These are phyloP conservation scores for Paecilomyces dactylethromorphus DNA, from an alignment of 2,329 filamentous ascomycete genomes.

Conservation along the genomic window DNA sequence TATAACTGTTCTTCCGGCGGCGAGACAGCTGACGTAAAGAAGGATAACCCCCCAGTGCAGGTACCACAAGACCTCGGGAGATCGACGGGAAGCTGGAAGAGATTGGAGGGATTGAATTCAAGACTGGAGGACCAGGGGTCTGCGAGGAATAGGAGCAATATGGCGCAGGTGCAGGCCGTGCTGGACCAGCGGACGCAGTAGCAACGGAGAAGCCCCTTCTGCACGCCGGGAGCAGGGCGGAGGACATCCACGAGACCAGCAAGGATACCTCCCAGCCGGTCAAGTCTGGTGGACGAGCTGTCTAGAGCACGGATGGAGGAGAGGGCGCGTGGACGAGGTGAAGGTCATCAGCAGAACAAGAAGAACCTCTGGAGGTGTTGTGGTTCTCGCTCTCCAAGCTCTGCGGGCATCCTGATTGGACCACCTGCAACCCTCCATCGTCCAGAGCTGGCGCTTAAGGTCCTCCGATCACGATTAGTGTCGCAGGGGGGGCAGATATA, in stretches of 20 bases:
- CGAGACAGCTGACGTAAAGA: background rate
- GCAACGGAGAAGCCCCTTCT: slow-evolving; percentile 23
- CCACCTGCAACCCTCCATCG: background rate
- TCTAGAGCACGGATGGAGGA: background rate
- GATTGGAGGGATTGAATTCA: slow-evolving; percentile 1
- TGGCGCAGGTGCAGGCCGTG: slow-evolving; percentile 6
- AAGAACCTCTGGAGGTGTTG: background rate
- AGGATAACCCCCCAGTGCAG: background rate
- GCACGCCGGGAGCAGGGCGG: slow-evolving; percentile 18
- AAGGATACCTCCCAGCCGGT: background rate
- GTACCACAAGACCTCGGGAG: background rate
- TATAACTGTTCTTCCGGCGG: slow-evolving; percentile 1
- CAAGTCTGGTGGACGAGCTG: background rate
- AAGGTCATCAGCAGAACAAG: slow-evolving; percentile 4
- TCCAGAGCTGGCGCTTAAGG: background rate
- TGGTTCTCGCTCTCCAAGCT: background rate
- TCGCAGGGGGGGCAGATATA: too few species aligned
- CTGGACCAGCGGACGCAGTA: slow-evolving; percentile 10
- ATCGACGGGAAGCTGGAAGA: slow-evolving; percentile 1
- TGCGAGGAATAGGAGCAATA: slow-evolving; percentile 11
- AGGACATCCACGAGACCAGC: slow-evolving; percentile 29
- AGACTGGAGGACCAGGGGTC: background rate
- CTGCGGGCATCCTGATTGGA: slow-evolving; percentile 13
- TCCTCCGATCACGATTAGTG: background rate
- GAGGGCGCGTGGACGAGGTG: slow-evolving; percentile 8